Conservation (phyloP, 2,329 filamentous ascomycete genomes). For the Sphaerostilbella broomeana region DNA sequence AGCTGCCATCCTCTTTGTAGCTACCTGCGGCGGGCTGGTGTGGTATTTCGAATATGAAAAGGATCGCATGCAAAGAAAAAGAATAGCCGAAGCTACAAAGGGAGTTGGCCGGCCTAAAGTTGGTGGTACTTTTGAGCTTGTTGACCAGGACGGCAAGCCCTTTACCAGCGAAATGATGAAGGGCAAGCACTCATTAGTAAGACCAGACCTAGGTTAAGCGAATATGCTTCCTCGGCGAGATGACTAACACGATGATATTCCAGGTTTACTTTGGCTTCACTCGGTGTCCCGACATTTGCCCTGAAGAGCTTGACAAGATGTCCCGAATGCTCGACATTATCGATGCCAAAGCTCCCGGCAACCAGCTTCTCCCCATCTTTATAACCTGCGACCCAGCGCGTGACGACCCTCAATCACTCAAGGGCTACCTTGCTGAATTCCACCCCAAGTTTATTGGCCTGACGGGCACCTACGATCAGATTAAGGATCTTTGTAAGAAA, state of each 20-base stretch:
- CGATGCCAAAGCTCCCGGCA: conserved; percentile 42
- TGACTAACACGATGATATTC: conserved; percentile 10
- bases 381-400: conserved; percentile 92
- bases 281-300: conserved; percentile 97
- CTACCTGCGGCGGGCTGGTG: conserved; percentile 68
- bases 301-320: conserved; percentile 99
- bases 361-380: conserved; percentile 69
- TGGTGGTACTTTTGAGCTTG: conserved; percentile 75
- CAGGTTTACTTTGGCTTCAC: conserved; percentile 98
- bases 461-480: conserved; percentile 88
- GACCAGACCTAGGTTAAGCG: conserved; percentile 23
- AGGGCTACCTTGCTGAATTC: conserved; percentile 84
- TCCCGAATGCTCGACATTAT: conserved; percentile 82
- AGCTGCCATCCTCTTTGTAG: conserved; percentile 77
- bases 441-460: conserved; percentile 79
- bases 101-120: conserved; percentile 90
- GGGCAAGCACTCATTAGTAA: conserved; percentile 75
- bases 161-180: conserved; percentile 77
- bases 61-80: conserved; percentile 78
- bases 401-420: conserved; percentile 78
- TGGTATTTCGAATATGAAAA: conserved; percentile 95
- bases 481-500: conserved; percentile 89
- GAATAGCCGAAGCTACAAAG: conserved; percentile 86
- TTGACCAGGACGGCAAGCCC: conserved; percentile 71
- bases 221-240: not conserved